Evolutionary conservation across 176 grass and related monocot species (phyloP).

Genomic region (Carex cristatella): DNA sequence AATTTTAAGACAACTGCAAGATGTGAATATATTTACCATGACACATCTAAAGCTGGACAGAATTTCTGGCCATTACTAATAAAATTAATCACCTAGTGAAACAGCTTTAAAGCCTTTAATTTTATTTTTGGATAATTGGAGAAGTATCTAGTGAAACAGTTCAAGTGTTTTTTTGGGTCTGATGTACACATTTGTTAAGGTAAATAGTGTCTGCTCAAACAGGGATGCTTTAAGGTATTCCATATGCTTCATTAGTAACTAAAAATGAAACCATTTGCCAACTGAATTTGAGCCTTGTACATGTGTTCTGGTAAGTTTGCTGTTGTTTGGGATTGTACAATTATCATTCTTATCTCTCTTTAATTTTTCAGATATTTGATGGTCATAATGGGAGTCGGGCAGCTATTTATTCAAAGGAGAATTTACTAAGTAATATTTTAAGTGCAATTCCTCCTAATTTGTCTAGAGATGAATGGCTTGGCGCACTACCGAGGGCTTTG

Average conservation of each 20-base stretch:
- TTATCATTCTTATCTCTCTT: neutral
- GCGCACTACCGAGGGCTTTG: constrained; percentile 78
- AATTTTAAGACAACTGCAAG: neutral
- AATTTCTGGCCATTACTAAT: too few species aligned
- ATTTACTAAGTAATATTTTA: constrained; percentile 80
- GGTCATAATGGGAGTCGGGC: constrained; percentile 83
- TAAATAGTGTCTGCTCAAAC: neutral
- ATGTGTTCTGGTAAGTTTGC: too few species aligned
- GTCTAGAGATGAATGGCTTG: constrained; percentile 73
- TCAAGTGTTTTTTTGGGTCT: neutral
- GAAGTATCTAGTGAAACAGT: too few species aligned
- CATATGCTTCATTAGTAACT: neutral
- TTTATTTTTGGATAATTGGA: too few species aligned
- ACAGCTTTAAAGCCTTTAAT: too few species aligned
- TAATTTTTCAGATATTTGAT: constrained; percentile 73
- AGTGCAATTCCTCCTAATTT: constrained; percentile 69
- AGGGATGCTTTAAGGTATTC: neutral
- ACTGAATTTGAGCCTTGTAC: neutral
- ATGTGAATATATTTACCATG: neutral
- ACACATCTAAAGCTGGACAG: neutral
- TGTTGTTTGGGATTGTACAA: neutral
- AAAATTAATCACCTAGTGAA: too few species aligned
- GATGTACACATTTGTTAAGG: neutral
- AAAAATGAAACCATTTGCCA: neutral
- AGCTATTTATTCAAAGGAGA: constrained; percentile 79